Base-by-base conservation (phyloP, 2,329 filamentous ascomycete genomes). In the Talaromyces pinophilus region DNA sequence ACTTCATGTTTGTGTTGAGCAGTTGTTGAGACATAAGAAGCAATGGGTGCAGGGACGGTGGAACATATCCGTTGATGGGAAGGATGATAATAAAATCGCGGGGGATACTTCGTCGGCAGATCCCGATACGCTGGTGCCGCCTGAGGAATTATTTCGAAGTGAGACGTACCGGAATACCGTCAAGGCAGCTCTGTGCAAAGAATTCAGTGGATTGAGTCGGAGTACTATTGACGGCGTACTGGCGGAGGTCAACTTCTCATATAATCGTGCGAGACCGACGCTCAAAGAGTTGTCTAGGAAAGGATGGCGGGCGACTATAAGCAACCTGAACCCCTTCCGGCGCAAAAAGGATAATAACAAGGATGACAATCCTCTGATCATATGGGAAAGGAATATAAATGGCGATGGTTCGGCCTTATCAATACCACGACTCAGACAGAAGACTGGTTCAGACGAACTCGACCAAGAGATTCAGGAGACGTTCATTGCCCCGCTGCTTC, bases 181-280 rank as follows among this genome's bases (percentile, higher is more conserved):
- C 50, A 79, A 76, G 66, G 59, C 69, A 35, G 70, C 71, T n/a
- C 70, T 83, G 55, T 68, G 69, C 38, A 78, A 78, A 63, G 82
- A 84, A 68, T 84, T 83, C 69, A 77, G 73, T 63, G 71, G 71
- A 1, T 67, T 83, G 50, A 82, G 77, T 68, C 78, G 74, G 66
- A 82, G 80, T 70, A 76, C 79, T 0, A 71, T 84, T 13, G 79
- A 82, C 33, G 82, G 77, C 19, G 81, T 84, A 7, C 71, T 83
- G 28, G 82, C 82, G 2, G 82, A 84, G 68, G 77, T 76, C 35
- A 84, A 83, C 65, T 81, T 78, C 67, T 81, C 79, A 33, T 83
- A 83, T 63, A 71, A 72, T 8, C 72, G 76, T 13, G 80, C 81
- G 10, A 73, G 82, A 15, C 80, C 81, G 25, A 80, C 74, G 3